phyloP scores from a whole-genome alignment of 139 green algal genomes.

The Spirogloea muscicola region DNA sequence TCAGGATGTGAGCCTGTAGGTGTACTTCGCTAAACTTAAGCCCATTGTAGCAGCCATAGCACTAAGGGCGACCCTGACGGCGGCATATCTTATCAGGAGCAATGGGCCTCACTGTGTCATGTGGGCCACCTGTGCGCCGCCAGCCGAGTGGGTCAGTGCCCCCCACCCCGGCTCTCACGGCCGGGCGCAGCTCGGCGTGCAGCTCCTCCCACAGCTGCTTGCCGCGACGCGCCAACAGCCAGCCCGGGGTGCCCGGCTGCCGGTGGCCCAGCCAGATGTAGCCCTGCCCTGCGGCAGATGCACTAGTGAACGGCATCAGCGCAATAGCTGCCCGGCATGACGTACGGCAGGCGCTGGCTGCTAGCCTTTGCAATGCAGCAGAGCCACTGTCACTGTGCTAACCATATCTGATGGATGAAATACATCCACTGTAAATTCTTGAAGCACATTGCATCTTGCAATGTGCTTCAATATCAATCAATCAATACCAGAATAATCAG shows the following conservation, averaged over 20 bases:
- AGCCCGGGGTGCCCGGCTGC: not conserved
- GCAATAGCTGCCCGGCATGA: too few relatives aligned
- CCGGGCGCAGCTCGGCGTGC: not conserved
- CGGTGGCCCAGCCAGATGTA: slow-evolving; percentile 37
- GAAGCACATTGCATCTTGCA: too few relatives aligned
- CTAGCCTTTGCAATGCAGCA: too few relatives aligned
- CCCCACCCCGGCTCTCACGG: too few relatives aligned
- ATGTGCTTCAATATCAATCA: too few relatives aligned
- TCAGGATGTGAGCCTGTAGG: too few relatives aligned
- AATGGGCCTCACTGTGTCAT: not conserved
- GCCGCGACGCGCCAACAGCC: slow-evolving; percentile 6
- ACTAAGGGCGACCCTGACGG: not conserved
- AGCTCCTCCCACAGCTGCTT: slow-evolving; percentile 33
- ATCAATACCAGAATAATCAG: too few relatives aligned
- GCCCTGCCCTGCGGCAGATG: slow-evolving; percentile 27
- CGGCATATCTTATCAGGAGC: not conserved
- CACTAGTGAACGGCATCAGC: not conserved
- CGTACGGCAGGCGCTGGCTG: too few relatives aligned
- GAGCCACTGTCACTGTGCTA: too few relatives aligned
- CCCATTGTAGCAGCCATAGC: not conserved
- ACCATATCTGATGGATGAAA: too few relatives aligned
- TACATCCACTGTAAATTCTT: too few relatives aligned
- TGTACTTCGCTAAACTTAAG: not conserved
- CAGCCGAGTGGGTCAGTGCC: slow-evolving; percentile 1
- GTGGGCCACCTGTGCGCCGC: slow-evolving; percentile 2